A percentile compares a stretch with the other conserved stretches of the same genome.
phyloP scores from a whole-genome alignment of 2,329 filamentous ascomycete genomes.

The Claviceps citrina region DNA sequence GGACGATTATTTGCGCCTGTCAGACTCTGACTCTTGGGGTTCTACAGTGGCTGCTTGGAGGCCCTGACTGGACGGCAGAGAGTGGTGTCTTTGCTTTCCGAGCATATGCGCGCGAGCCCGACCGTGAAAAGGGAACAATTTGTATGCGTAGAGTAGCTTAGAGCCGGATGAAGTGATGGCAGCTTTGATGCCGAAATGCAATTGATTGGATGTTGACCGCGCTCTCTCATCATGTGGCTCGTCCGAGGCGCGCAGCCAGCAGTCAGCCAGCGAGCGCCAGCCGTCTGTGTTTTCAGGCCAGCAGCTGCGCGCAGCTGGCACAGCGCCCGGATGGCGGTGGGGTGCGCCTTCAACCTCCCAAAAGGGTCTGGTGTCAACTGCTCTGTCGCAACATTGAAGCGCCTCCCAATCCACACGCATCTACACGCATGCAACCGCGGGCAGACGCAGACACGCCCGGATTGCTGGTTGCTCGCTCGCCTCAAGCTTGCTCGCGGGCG shows the following conservation, averaged over 20 bases:
- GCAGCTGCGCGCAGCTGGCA: not conserved
- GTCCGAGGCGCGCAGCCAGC: not conserved
- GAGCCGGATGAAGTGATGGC: not conserved
- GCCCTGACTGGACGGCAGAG: not conserved
- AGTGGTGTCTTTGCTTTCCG: not conserved
- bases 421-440: not conserved
- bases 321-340: not conserved
- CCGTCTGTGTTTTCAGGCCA: no score
- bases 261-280: no score
- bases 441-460: not conserved
- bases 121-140: not conserved
- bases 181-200: no score
- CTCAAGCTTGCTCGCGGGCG: not conserved
- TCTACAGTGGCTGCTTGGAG: slow-evolving; percentile 7
- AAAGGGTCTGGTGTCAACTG: not conserved
- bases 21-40: slow-evolving; percentile 10
- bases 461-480: not conserved
- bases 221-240: not conserved
- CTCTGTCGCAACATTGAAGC: no score
- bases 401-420: not conserved
- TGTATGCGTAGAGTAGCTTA: not conserved
- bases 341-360: no score
- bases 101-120: not conserved
- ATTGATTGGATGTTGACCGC: not conserved
- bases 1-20: slow-evolving; percentile 14